These are phyloP conservation scores for Alisma plantagoaquatica DNA, from an alignment of 106 monocot species.

Conservation along the genomic window DNA sequence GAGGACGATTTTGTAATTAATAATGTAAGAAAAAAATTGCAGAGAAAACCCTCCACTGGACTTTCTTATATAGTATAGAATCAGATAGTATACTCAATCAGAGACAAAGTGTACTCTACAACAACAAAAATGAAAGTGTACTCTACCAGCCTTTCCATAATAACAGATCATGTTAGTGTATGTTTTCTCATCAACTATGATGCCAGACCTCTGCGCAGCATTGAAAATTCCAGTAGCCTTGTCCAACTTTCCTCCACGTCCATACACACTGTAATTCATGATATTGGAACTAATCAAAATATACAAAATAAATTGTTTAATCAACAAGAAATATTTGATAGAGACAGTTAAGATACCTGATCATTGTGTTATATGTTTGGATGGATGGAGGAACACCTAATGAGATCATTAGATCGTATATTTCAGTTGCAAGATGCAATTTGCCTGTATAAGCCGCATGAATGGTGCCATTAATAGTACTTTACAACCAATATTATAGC, in stretches of 20 bases:
- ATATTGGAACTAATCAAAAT: neutral
- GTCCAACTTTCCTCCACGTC: conserved; percentile 77
- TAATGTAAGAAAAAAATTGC: too few species aligned
- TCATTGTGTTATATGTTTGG: conserved; percentile 94
- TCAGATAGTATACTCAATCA: too few species aligned
- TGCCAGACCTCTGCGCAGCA: conserved; percentile 36
- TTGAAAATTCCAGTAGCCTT: conserved; percentile 86
- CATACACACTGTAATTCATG: conserved; percentile 68
- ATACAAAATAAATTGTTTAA: neutral
- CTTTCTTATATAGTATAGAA: too few species aligned
- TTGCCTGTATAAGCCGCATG: conserved; percentile 67
- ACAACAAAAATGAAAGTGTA: too few species aligned
- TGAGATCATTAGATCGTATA: conserved; percentile 79
- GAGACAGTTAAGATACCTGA: conserved; percentile 76
- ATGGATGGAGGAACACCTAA: conserved; percentile 59
- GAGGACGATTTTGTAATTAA: too few species aligned
- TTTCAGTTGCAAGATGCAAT: conserved; percentile 47
- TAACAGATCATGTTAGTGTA: conserved; percentile 93
- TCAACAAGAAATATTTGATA: neutral
- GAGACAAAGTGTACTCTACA: too few species aligned
- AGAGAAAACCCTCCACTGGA: too few species aligned
- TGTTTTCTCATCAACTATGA: conserved; percentile 69
- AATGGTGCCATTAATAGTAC: neutral
- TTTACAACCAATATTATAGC: neutral
- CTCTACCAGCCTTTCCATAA: conserved; percentile 76